Evolutionary conservation across 257 asterid species (phyloP).

Genomic region (Solanum microdontum): DNA sequence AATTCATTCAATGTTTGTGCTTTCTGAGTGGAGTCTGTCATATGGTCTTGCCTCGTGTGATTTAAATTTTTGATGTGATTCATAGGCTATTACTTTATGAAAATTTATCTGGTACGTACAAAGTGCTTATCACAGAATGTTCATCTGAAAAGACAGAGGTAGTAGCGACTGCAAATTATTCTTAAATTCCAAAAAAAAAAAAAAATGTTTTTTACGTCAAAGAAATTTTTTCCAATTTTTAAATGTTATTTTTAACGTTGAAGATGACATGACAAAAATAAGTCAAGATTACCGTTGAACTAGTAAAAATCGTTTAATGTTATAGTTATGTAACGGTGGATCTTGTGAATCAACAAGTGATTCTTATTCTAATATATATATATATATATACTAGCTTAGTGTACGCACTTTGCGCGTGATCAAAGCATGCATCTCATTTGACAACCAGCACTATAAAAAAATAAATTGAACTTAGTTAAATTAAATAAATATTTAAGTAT

Average conservation of each 20-base stretch:
- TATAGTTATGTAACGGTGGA: not conserved
- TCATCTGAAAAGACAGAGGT: no score
- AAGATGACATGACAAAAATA: not conserved
- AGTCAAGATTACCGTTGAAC: not conserved
- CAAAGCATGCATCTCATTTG: no score
- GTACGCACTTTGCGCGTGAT: not conserved
- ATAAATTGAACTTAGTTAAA: not conserved
- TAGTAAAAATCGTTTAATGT: not conserved
- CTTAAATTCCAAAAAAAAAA: no score
- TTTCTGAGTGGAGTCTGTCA: not conserved
- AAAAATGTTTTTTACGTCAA: not conserved
- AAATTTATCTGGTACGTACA: rapidly evolving
- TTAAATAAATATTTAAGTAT: no score
- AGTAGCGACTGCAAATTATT: no score
- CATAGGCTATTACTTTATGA: no score
- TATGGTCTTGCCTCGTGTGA: not conserved
- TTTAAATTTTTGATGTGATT: not conserved
- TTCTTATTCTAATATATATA: not conserved
- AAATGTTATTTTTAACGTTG: not conserved
- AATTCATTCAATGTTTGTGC: not conserved
- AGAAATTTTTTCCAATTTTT: not conserved
- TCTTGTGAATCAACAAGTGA: not conserved
- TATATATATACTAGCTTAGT: not conserved
- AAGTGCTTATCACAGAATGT: no score
- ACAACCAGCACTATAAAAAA: no score